A percentile compares a stretch with the other conserved stretches of the same genome.
Evolutionary conservation across 2,329 filamentous ascomycete genomes (phyloP).

Genomic region (Sarocladiaceae sp.): DNA sequence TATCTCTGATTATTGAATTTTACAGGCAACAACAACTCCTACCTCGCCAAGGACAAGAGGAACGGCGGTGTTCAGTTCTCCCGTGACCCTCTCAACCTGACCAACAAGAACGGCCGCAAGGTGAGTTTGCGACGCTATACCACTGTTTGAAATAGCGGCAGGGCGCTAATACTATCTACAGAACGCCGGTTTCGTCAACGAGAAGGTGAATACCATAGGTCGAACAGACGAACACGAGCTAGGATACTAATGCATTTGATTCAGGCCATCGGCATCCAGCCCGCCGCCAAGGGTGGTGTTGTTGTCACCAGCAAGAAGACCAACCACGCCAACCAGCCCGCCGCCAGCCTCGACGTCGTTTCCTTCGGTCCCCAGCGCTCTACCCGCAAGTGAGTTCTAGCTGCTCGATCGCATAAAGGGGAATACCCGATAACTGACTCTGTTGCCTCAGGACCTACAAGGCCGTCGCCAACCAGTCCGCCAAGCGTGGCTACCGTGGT

Average conservation of each 20-base stretch:
- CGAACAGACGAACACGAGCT: conserved; percentile 12
- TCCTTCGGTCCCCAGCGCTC: conserved; percentile 69
- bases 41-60: conserved; percentile 83
- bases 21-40: conserved; percentile 84
- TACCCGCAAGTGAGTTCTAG: conserved; percentile 58
- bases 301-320: conserved; percentile 82
- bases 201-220: conserved; percentile 62
- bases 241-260: conserved; percentile 18
- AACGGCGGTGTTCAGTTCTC: conserved; percentile 85
- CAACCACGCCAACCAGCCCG: conserved; percentile 68
- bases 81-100: conserved; percentile 88
- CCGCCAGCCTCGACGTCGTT: conserved; percentile 58
- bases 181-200: conserved; percentile 91
- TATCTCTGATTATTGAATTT: background rate
- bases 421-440: conserved; percentile 17
- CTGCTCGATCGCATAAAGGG: conserved; percentile 10
- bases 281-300: conserved; percentile 74
- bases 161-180: conserved; percentile 44
- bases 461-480: conserved; percentile 74
- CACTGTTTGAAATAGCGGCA: too few species aligned
- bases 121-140: conserved; percentile 40
- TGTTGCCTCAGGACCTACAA: conserved; percentile 69
- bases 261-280: conserved; percentile 77
- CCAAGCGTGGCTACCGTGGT: conserved; percentile 80
- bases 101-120: conserved; percentile 89